A percentile compares a stretch with the other conserved stretches of the same genome.
Evolutionary conservation across 1,284 basidiomycete species (phyloP).

Genomic region (Ceratobasidium papillatum): DNA sequence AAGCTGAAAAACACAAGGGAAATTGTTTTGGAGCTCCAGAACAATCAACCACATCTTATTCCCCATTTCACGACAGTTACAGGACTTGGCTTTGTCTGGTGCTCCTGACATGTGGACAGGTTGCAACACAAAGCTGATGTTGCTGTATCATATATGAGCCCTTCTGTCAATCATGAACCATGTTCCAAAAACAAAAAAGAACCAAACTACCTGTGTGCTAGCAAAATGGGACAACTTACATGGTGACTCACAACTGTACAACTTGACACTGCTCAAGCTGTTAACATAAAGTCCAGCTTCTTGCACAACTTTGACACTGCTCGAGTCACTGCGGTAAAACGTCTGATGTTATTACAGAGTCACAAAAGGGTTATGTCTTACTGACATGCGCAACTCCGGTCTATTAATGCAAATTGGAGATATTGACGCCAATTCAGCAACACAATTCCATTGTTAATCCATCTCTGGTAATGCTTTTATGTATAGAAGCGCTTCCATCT

Average conservation of each 20-base stretch:
- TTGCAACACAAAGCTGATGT: background rate
- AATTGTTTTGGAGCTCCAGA: too few species aligned
- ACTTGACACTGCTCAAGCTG: constrained; percentile 56
- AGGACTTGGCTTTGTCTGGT: too few species aligned
- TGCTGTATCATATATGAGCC: background rate
- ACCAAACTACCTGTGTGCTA: constrained; percentile 46
- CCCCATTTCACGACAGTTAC: too few species aligned
- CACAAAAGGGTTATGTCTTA: constrained; percentile 44
- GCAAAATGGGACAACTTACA: constrained; percentile 54
- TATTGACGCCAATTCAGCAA: background rate
- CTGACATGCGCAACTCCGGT: background rate
- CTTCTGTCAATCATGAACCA: background rate
- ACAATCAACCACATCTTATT: too few species aligned
- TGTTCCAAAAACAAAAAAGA: background rate
- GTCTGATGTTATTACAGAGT: constrained; percentile 52
- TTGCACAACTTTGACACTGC: constrained; percentile 50
- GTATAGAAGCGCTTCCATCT: constrained; percentile 50
- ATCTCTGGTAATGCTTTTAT: constrained; percentile 56
- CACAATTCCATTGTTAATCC: constrained; percentile 48
- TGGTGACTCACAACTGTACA: constrained; percentile 54
- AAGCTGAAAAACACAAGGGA: too few species aligned
- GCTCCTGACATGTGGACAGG: too few species aligned
- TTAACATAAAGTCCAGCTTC: constrained; percentile 53
- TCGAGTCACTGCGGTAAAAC: constrained; percentile 53
- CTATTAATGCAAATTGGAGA: background rate